Conservation (phyloP, 208 protist species). For the Strigomonas culicis region DNA sequence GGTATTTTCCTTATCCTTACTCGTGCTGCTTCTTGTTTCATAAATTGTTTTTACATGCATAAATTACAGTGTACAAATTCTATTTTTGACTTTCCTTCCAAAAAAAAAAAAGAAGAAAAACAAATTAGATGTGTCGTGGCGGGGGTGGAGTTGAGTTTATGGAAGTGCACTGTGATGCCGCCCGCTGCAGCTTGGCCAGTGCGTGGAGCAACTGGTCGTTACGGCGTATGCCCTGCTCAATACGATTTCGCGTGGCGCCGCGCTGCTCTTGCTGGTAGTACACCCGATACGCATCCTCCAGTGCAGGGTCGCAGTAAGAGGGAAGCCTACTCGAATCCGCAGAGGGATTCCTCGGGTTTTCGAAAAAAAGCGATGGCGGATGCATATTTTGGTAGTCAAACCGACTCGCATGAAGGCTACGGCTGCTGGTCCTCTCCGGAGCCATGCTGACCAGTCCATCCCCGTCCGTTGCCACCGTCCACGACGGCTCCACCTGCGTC, state of each 20-base stretch:
- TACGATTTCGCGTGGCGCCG: constrained; percentile 25
- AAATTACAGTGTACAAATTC: background rate
- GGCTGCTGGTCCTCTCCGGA: background rate
- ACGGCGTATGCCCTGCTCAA: constrained; percentile 57
- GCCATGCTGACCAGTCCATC: too few relatives aligned
- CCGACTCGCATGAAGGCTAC: background rate
- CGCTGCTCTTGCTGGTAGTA: background rate
- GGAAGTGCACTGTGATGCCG: constrained; percentile 34
- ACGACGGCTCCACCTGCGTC: background rate
- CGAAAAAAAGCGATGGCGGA: background rate
- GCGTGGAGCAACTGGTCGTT: constrained; percentile 69
- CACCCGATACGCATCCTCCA: background rate
- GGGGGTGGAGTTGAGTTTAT: background rate
- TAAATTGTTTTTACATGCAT: background rate
- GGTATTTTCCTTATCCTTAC: too few relatives aligned
- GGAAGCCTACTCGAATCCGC: background rate
- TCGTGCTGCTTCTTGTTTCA: too few relatives aligned
- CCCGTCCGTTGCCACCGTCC: too few relatives aligned
- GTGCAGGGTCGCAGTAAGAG: background rate
- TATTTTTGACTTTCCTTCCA: background rate
- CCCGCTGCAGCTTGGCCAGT: constrained; percentile 59
- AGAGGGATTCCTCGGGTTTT: background rate
- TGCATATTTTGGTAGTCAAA: background rate
- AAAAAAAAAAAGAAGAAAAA: background rate
- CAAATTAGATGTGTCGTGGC: background rate